Conservation (phyloP, 768 basidiomycete species). For the Rhizopogon vinicolor region DNA sequence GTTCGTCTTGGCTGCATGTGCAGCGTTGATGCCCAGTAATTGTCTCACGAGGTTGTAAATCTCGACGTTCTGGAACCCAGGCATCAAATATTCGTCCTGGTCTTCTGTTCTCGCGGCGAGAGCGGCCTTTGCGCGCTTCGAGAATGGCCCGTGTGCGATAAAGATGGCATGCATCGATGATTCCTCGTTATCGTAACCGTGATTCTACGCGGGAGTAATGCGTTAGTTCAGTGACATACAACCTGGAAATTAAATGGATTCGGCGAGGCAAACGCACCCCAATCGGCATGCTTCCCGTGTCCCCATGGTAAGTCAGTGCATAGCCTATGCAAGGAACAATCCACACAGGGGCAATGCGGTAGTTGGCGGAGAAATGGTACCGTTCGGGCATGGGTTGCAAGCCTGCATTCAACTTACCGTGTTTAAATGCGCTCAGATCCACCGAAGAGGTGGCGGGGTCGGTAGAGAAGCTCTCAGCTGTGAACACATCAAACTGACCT, state of each 20-base stretch:
- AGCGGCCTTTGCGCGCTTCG: slow-evolving; percentile 54
- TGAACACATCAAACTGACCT: slow-evolving; percentile 60
- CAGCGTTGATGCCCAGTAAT: slow-evolving; percentile 57
- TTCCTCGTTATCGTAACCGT: slow-evolving; percentile 85
- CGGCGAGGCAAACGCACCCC: slow-evolving; percentile 49
- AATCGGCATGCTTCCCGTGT: slow-evolving; percentile 61
- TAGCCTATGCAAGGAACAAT: slow-evolving; percentile 80
- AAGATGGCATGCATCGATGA: slow-evolving; percentile 84
- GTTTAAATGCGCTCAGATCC: not conserved
- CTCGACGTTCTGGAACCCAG: slow-evolving; percentile 83
- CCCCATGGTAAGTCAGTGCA: slow-evolving; percentile 62
- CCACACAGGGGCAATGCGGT: slow-evolving; percentile 87
- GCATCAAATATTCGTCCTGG: slow-evolving; percentile 55
- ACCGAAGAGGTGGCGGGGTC: not conserved
- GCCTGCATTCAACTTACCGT: slow-evolving; percentile 11
- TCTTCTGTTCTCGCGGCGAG: slow-evolving; percentile 24
- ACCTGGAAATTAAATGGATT: not conserved
- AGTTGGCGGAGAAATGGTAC: slow-evolving; percentile 69
- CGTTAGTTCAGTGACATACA: not conserved
- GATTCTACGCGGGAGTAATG: slow-evolving; percentile 48
- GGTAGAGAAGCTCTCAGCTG: slow-evolving; percentile 8
- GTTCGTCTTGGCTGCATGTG: slow-evolving; percentile 58
- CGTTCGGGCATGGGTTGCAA: slow-evolving; percentile 58
- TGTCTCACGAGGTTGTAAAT: slow-evolving; percentile 80
- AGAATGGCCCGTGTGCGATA: slow-evolving; percentile 89